Percentiles rank a stretch among this genome's conserved stretches.
phyloP scores from a whole-genome alignment of 805 yeast genomes.

The Yarrowia deformans region DNA sequence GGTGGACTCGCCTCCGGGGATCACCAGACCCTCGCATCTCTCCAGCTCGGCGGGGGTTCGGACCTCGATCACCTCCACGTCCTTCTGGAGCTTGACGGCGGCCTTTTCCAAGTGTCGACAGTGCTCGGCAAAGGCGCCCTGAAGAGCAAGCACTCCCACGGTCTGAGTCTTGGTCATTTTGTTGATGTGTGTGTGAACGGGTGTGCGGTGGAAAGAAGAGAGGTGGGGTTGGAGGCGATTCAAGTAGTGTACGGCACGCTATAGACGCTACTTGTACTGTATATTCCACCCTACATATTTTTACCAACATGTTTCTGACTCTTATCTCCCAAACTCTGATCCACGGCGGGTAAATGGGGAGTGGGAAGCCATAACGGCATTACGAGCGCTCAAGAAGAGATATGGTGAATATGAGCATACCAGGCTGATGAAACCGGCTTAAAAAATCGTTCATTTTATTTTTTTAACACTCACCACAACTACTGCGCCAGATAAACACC shows the following conservation, averaged over 20 bases:
- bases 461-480: too few relatives aligned
- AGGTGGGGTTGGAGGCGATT: neutral
- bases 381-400: too few relatives aligned
- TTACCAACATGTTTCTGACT: slow-evolving; percentile 4
- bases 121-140: slow-evolving; percentile 82
- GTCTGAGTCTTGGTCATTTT: slow-evolving; percentile 42
- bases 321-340: slow-evolving; percentile 37
- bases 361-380: too few relatives aligned
- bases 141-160: slow-evolving; percentile 78
- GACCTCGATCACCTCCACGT: slow-evolving; percentile 57
- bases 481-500: neutral
- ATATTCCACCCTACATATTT: neutral
- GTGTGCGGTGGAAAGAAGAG: neutral
- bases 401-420: too few relatives aligned
- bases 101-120: slow-evolving; percentile 57
- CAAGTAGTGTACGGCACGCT: too few relatives aligned
- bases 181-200: neutral
- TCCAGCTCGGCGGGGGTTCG: slow-evolving; percentile 60
- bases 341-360: neutral
- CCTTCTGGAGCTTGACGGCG: slow-evolving; percentile 44
- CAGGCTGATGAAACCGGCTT: too few relatives aligned
- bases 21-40: slow-evolving; percentile 63
- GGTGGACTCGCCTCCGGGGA: slow-evolving; percentile 63
- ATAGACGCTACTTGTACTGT: neutral
- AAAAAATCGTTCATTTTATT: too few relatives aligned